These are phyloP conservation scores for Rehmannia glutinosa DNA, from an alignment of 257 asterid species.

Conservation along the genomic window DNA sequence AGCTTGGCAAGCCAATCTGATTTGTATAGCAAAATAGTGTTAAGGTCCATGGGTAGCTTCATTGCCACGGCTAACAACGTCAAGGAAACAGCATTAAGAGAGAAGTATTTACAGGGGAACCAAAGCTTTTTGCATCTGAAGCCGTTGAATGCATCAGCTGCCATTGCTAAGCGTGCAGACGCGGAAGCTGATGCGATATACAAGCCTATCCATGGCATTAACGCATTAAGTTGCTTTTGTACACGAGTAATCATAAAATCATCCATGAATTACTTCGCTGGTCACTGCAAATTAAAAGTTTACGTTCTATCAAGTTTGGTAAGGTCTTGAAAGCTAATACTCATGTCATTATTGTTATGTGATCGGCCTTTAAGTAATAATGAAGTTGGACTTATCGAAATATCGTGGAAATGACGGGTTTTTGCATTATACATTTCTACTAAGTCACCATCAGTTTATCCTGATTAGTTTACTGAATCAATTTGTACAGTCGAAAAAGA, in stretches of 20 bases:
- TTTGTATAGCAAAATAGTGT: slow-evolving; percentile 5
- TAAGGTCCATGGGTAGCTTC: slow-evolving; percentile 36
- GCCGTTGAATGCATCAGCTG: slow-evolving; percentile 32
- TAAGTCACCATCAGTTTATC: too few species aligned
- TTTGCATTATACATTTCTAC: too few species aligned
- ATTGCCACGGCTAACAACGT: slow-evolving; percentile 35
- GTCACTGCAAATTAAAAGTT: too few species aligned
- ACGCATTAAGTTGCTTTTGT: background rate
- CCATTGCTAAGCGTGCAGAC: background rate
- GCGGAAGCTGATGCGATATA: background rate
- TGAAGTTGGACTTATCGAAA: too few species aligned
- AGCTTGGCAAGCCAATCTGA: slow-evolving; percentile 26
- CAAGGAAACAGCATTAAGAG: slow-evolving; percentile 34
- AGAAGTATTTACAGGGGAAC: slow-evolving; percentile 37
- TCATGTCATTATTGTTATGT: too few species aligned
- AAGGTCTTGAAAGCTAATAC: too few species aligned
- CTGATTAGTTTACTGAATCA: too few species aligned
- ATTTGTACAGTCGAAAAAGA: too few species aligned
- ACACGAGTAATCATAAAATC: background rate
- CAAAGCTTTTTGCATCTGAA: slow-evolving; percentile 28
- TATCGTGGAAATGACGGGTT: too few species aligned
- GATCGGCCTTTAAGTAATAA: too few species aligned
- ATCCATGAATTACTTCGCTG: background rate
- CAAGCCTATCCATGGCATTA: background rate
- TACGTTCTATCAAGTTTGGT: too few species aligned